Evolutionary conservation across 2,329 filamentous ascomycete species (phyloP), one percentile per base, ranked within the genome.

Genomic region (Blumeria hordei): DNA sequence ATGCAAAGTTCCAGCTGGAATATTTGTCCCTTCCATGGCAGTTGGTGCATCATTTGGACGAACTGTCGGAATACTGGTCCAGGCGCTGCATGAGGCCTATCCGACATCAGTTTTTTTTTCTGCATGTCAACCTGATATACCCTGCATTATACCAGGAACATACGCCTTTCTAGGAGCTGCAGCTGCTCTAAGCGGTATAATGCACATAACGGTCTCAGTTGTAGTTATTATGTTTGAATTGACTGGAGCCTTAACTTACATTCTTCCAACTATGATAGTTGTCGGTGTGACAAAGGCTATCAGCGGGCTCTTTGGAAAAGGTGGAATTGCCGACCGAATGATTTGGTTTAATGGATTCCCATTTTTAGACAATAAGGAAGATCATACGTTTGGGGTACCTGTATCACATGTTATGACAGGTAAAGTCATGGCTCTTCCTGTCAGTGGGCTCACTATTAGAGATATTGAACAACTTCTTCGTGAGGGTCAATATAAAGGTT

Each of bases 211-310:
- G 0, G 81, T 98, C 14, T 93, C 88, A 0, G 88, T 98, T 9
- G 90, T 95, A 1, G 92, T 98, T 63, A 98, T 98, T 67, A 96
- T 98, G 92, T 96, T 96, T 64, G 92, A 98, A 68, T 75, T 98
- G 52, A 98, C 92, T 0, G 92, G 92, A n/a, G 92, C 92, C 6
- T 71, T 96, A 57, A 94, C 88, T 1, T 98, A 98, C 65, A 96
- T 98, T 60, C 71, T 98, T 33, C 92, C 92, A 0, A 96, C 90
- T 12, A 98, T 98, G 92, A 95, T 98, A 62, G 92, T 96, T 0
- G 92, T 96, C 2, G 92, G 92, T 52, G 84, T 95, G 35, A 96
- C 90, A 41, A 98, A 98, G 71, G 85, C 85, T 12, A 85, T 98
- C 50, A 81, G 85, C 58, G 87, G 94, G 60, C 74, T 88, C 11